Percentiles rank a stretch among this genome's conserved stretches.
Evolutionary conservation across 169 alveolate genomes (phyloP).

Genomic region (Cryptosporidium viatorum): DNA sequence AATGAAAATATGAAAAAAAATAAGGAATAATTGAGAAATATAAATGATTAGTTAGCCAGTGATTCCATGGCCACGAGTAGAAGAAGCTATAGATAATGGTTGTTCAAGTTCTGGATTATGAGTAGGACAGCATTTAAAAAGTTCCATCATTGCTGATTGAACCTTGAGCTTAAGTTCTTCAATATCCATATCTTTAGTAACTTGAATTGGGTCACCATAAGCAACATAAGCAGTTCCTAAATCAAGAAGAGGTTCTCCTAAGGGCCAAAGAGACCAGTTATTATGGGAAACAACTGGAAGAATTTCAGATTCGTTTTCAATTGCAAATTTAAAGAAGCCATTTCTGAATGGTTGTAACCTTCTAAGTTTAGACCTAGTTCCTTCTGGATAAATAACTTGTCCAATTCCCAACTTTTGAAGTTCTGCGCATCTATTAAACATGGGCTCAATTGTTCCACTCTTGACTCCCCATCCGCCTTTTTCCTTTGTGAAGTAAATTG

Average conservation of each 20-base stretch:
- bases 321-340: conserved; percentile 89
- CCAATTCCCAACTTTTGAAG: conserved; percentile 72
- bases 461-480: conserved; percentile 85
- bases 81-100: conserved; percentile 26
- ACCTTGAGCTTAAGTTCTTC: conserved; percentile 57
- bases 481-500: conserved; percentile 79
- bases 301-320: conserved; percentile 85
- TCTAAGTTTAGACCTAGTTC: conserved; percentile 87
- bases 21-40: background rate
- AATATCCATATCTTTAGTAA: conserved; percentile 38
- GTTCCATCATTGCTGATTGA: conserved; percentile 48
- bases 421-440: conserved; percentile 78
- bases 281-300: conserved; percentile 86
- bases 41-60: background rate
- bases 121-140: conserved; percentile 64
- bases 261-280: conserved; percentile 80
- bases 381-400: conserved; percentile 87
- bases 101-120: conserved; percentile 71
- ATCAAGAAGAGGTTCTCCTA: conserved; percentile 76
- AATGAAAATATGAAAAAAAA: background rate
- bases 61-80: conserved; percentile 63
- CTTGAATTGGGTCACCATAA: conserved; percentile 80
- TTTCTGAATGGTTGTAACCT: conserved; percentile 86
- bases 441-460: conserved; percentile 77
- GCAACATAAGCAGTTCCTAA: conserved; percentile 82